Conservation (phyloP, 176 grass and related monocot species). For the Puya raimondii region DNA sequence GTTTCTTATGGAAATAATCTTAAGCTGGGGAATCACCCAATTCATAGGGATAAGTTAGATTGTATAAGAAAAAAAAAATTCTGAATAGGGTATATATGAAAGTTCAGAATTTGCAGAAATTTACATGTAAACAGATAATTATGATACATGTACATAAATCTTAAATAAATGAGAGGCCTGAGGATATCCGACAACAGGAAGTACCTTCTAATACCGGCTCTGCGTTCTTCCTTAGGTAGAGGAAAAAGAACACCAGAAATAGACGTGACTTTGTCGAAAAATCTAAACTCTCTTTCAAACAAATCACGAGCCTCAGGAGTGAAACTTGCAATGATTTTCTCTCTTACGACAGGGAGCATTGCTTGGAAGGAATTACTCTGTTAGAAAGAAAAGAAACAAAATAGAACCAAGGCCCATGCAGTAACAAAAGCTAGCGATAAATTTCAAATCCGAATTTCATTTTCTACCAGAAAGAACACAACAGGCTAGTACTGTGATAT, state of each 20-base stretch:
- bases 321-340: slow-evolving; percentile 90
- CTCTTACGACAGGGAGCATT: slow-evolving; percentile 61
- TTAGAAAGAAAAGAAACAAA: slow-evolving; percentile 19
- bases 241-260: slow-evolving; percentile 97
- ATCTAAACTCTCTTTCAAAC: slow-evolving; percentile 78
- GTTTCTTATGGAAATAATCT: no score
- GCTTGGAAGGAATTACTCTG: slow-evolving; percentile 70
- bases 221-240: slow-evolving; percentile 89
- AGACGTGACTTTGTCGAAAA: slow-evolving; percentile 94
- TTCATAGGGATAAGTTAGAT: no score
- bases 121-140: no score
- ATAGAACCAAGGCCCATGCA: background rate
- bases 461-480: background rate
- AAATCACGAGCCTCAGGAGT: slow-evolving; percentile 67
- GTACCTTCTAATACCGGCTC: slow-evolving; percentile 90
- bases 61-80: no score
- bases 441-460: background rate
- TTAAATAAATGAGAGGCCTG: background rate
- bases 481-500: background rate
- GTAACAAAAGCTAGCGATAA: background rate
- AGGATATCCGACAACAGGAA: background rate
- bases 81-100: no score
- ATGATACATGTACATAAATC: background rate
- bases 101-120: no score
- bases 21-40: no score